These are phyloP conservation scores for Arachis hypogaea DNA, from an alignment of 306 rosid genomes.

Conservation along the genomic window DNA sequence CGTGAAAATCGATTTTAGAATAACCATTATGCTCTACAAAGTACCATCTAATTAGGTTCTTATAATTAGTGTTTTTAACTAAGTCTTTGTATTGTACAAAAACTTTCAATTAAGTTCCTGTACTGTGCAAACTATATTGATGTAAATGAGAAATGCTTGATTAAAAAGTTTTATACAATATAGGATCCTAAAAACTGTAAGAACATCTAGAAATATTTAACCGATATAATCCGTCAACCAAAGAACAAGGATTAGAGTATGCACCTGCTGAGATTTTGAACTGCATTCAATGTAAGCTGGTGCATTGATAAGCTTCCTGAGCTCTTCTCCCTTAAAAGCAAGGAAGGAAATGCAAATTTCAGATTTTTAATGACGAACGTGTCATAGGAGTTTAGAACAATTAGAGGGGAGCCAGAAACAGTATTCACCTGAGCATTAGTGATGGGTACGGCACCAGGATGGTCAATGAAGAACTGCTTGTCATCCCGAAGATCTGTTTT, in stretches of 20 bases:
- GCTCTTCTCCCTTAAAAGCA: slow-evolving; percentile 88
- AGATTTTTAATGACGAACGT: slow-evolving; percentile 20
- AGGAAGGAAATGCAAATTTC: slow-evolving; percentile 15
- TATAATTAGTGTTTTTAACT: no score
- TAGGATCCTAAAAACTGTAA: no score
- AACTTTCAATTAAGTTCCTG: no score
- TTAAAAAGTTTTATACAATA: no score
- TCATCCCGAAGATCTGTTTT: slow-evolving; percentile 96
- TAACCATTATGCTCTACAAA: background rate
- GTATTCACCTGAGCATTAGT: slow-evolving; percentile 73
- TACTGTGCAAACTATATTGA: no score
- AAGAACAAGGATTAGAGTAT: background rate
- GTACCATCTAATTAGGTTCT: no score
- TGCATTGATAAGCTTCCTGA: slow-evolving; percentile 86
- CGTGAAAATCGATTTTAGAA: slow-evolving; percentile 24
- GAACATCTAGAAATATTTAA: no score
- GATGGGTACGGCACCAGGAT: slow-evolving; percentile 97
- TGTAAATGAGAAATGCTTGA: no score
- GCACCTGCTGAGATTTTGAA: slow-evolving; percentile 93
- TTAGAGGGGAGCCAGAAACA: slow-evolving; percentile 15
- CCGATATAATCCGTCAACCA: background rate
- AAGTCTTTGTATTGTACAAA: no score
- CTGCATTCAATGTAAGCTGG: slow-evolving; percentile 98
- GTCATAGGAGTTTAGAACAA: background rate
- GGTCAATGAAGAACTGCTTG: slow-evolving; percentile 88